Evolutionary conservation across 179 eudicot genomes (phyloP), one percentile per base, ranked within the genome.

Genomic region (Monotropa hypopitys): DNA sequence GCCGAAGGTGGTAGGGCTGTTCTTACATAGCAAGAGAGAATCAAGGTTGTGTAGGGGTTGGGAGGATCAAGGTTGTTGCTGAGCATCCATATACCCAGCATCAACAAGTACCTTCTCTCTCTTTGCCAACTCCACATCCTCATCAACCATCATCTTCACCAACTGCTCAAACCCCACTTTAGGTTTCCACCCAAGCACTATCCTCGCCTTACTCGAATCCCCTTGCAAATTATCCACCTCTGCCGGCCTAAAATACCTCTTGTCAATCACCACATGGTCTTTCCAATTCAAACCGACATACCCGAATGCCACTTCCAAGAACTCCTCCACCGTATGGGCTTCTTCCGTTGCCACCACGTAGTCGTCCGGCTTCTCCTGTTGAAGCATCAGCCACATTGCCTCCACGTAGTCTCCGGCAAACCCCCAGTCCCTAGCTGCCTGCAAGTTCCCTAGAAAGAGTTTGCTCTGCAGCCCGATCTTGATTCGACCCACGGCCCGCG

Each of bases 371-470:
- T 93, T 91, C 21, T 96, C 99, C 84, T 96, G 99, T 81, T 96
- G 98, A 69, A 96, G 90, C 98, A 96, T 96, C 94, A 93, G 32
- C 99, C 99, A 96, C 99, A 93, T 91, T 46, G 99, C 99, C 85
- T 96, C 98, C 5, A 96, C 99, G 59, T 96, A 96, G 83, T 96
- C 99, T 23, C 99, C 99, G 0, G 98, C 99, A 11, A 96, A 96
- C 0, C 99, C 98, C 99, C 98, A 96, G 51, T 91, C 98, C 72
- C 98, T 86, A 3, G 98, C 91, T 0, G 99, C 98, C 73, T 85
- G 84, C 76, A 96, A 81, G 67, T 96, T 93, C 38, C 99, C 98
- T 53, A 96, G 53, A 80, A 93, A 93, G 21, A 96, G 85, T 85
- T 93, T 96, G 89, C 86, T 89, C 81, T 93, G 98, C 23, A 93